phyloP scores from a whole-genome alignment of 768 basidiomycete species.

The Nevesoporus exiguus region DNA sequence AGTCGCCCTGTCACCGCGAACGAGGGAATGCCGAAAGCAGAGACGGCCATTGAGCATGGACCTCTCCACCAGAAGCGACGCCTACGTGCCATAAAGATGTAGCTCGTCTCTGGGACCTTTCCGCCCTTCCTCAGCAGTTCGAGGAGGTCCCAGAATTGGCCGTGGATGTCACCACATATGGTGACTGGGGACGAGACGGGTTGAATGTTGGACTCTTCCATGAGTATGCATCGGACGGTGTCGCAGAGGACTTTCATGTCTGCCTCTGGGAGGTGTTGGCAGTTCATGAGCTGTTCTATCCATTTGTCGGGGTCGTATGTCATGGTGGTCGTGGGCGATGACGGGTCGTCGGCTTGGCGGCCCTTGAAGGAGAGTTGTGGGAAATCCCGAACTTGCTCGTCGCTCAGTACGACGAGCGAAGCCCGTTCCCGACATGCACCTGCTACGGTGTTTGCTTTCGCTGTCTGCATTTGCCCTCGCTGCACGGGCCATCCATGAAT shows the following conservation, averaged over 20 bases:
- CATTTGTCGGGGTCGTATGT: constrained; percentile 65
- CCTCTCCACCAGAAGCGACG: constrained; percentile 29
- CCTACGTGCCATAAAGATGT: constrained; percentile 92
- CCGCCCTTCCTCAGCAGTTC: constrained; percentile 88
- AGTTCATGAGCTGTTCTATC: constrained; percentile 84
- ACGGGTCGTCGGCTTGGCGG: not conserved
- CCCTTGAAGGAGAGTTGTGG: not conserved
- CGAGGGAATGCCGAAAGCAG: not conserved
- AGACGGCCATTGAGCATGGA: constrained; percentile 26
- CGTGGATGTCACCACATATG: constrained; percentile 94
- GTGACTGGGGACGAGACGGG: constrained; percentile 95
- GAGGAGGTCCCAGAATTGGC: constrained; percentile 95
- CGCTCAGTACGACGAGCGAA: not conserved
- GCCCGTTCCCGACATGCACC: constrained; percentile 18
- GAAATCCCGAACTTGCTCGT: not conserved
- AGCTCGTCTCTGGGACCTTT: constrained; percentile 81
- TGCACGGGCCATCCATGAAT: constrained; percentile 56
- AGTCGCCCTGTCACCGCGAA: constrained; percentile 68
- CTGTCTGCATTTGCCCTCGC: constrained; percentile 18
- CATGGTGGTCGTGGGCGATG: constrained; percentile 22
- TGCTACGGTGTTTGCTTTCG: constrained; percentile 17
- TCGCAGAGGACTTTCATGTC: constrained; percentile 95
- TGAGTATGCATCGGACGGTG: constrained; percentile 80
- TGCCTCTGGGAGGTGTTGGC: constrained; percentile 82
- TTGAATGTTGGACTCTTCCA: constrained; percentile 98